Evolutionary conservation across 441 rosid genomes (phyloP).

Genomic region (Lepidium campestre): DNA sequence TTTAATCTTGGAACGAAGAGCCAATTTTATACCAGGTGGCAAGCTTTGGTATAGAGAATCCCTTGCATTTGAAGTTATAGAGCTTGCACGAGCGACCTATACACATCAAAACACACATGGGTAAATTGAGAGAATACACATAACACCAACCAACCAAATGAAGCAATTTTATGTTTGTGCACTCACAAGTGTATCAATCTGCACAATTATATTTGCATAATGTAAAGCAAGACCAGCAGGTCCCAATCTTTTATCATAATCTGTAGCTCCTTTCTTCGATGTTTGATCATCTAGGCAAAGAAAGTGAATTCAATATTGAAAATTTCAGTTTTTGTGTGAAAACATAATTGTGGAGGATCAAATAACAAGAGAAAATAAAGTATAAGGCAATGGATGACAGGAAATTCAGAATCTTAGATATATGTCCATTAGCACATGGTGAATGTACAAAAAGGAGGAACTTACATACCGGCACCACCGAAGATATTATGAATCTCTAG

Average conservation of each 20-base stretch:
- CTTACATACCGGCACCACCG: conserved; percentile 51
- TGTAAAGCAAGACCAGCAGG: conserved; percentile 76
- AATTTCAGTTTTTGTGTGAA: background rate
- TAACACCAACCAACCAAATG: conserved; percentile 11
- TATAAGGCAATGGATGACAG: background rate
- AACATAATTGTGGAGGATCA: background rate
- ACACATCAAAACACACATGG: conserved; percentile 15
- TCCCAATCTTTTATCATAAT: conserved; percentile 48
- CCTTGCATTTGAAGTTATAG: conserved; percentile 61
- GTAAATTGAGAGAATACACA: conserved; percentile 5
- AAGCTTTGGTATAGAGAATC: conserved; percentile 60
- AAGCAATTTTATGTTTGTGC: conserved; percentile 8
- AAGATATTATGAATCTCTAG: conserved; percentile 53
- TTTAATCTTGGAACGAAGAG: conserved; percentile 49
- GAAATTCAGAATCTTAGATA: conserved; percentile 7
- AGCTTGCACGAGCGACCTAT: conserved; percentile 64
- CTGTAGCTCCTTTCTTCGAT: conserved; percentile 33
- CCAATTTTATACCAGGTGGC: conserved; percentile 52
- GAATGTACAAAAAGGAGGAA: conserved; percentile 21
- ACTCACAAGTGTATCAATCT: conserved; percentile 73
- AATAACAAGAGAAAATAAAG: background rate
- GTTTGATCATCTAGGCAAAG: conserved; percentile 33
- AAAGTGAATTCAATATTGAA: background rate
- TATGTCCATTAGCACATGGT: conserved; percentile 1
- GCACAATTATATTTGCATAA: conserved; percentile 64